Conservation (phyloP, 768 basidiomycete species). For the Lactifluus volemus region DNA sequence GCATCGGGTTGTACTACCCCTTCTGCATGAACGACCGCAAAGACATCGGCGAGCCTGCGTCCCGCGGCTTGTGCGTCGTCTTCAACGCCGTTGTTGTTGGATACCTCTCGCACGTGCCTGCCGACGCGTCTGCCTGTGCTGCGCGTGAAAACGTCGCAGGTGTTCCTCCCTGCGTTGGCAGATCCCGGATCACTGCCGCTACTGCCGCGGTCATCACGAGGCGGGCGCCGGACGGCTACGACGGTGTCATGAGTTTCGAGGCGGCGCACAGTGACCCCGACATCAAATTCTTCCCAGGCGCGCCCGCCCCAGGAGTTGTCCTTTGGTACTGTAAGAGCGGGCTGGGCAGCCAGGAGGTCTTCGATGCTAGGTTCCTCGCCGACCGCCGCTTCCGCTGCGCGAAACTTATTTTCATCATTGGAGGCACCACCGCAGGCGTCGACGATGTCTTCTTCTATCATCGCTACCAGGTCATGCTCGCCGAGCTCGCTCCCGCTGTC, state of each 20-base stretch:
- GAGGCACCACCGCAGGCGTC: neutral
- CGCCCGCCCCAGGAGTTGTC: constrained; percentile 28
- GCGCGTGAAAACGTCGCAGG: neutral
- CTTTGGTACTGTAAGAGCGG: neutral
- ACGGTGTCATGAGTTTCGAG: constrained; percentile 17
- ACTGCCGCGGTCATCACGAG: constrained; percentile 14
- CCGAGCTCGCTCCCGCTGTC: constrained; percentile 3
- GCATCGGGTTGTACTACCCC: neutral
- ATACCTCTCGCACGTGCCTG: neutral
- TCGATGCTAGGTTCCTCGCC: constrained; percentile 27
- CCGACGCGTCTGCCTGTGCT: neutral
- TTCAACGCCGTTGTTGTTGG: neutral
- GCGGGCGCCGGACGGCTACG: neutral
- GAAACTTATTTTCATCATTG: neutral
- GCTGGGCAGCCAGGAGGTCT: constrained; percentile 24
- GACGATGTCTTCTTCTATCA: neutral
- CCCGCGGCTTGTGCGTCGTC: constrained; percentile 18
- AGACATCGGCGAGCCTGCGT: constrained; percentile 27
- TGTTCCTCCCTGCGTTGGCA: neutral
- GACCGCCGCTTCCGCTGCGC: no score
- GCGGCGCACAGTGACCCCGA: constrained; percentile 29
- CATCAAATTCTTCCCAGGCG: constrained; percentile 32
- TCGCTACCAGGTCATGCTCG: neutral
- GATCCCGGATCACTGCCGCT: neutral
- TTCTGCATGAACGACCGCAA: constrained; percentile 14